Evolutionary conservation across 495 filamentous ascomycete species (phyloP), one percentile per base, ranked within the genome.

Genomic region (Aspergillus olivimuriae): DNA sequence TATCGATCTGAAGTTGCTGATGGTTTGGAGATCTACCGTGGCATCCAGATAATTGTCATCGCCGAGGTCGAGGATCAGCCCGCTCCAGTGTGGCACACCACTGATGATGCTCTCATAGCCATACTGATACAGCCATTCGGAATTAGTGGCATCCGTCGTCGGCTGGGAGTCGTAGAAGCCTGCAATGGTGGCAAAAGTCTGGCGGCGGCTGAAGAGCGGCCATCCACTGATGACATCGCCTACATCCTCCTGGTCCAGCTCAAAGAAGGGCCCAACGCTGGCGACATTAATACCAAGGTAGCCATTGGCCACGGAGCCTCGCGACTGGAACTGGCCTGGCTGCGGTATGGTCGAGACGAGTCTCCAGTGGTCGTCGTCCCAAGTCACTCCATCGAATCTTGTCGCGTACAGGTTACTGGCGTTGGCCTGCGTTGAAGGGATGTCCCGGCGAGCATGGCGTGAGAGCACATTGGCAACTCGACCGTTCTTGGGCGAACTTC

Each of bases 41-140:
- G 83, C 78, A 60, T 82, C 75, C 56, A 71, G 55, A 44, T 83
- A 78, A 3, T 68, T 64, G 11, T 68, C 60, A 17, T 69, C 61
- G 15, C 76, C 78, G 22, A 83, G 64, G 38, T 81, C 74, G 15
- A 85, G 58, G 18, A 82, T 58, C 21, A 86, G 57, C 8, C 80
- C 80, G 30, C 64, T 62, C 79, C 79, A 87, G 49, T 85, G 83
- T 1, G 85, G 85, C 22, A 90, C 70, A 30, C 86, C 86, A 33
- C 76, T 78, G 50, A 89, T 87, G 16, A 83, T 78, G 44, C 76
- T 82, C 54, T 90, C 86, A 19, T 74, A 74, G 12, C 84, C 85
- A 56, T 85, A 82, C 49, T 86, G 76, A 42, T 76, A 68, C 21
- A 88, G 63, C 84, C 86, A 88, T 4, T 68, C 68, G 51, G 82